Percentiles rank a stretch among this genome's conserved stretches.
These are phyloP conservation scores for Suillus plorans DNA, from an alignment of 768 basidiomycete genomes.

Conservation along the genomic window DNA sequence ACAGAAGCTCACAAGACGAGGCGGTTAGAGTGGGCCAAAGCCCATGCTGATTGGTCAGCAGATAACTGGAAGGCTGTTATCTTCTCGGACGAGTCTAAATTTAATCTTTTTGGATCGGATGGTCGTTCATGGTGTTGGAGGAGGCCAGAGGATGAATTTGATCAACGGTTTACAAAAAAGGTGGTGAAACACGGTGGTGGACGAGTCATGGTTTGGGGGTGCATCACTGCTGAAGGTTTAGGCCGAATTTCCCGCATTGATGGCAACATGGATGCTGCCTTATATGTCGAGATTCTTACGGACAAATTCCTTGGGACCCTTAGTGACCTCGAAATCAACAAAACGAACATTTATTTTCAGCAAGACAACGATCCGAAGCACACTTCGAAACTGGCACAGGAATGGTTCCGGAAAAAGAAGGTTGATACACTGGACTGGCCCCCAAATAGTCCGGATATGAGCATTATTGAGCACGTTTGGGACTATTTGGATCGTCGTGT, in stretches of 20 bases:
- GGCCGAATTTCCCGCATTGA: conserved; percentile 30
- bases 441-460: conserved; percentile 35
- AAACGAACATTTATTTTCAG: conserved; percentile 21
- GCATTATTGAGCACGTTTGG: conserved; percentile 29
- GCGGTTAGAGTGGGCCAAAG: conserved; percentile 21
- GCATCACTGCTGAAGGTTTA: conserved; percentile 27
- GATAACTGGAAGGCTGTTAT: conserved; percentile 29
- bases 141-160: conserved; percentile 24
- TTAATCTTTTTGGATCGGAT: conserved; percentile 33
- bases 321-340: conserved; percentile 19
- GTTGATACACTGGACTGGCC: conserved; percentile 32
- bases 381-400: conserved; percentile 23
- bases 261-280: conserved; percentile 28
- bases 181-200: conserved; percentile 37
- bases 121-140: conserved; percentile 32
- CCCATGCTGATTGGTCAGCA: conserved; percentile 24
- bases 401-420: conserved; percentile 31
- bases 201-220: conserved; percentile 37
- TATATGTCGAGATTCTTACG: conserved; percentile 31
- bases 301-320: conserved; percentile 28
- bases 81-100: conserved; percentile 36
- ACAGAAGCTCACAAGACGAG: too few species aligned
- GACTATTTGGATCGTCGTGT: conserved; percentile 11
- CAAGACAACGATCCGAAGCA: conserved; percentile 43
- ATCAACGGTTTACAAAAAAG: conserved; percentile 23